A percentile compares a stretch with the other conserved stretches of the same genome.
These are phyloP conservation scores for Typha latifolia DNA, from an alignment of 176 grass and related monocot species.

Conservation along the genomic window DNA sequence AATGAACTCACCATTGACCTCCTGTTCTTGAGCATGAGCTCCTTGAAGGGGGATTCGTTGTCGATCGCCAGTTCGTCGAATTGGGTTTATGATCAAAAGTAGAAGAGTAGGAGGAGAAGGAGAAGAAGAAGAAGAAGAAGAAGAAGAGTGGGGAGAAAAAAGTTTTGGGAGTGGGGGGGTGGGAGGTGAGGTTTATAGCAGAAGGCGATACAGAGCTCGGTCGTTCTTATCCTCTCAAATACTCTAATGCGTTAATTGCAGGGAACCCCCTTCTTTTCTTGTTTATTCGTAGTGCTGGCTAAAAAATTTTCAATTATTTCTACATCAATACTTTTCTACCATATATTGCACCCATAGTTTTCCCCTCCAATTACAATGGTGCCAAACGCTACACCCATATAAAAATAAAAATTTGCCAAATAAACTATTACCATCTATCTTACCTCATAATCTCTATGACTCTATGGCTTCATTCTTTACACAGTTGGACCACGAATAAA, in stretches of 20 bases:
- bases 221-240: slow-evolving; percentile 43
- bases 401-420: too few relatives aligned
- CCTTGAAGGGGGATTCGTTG: slow-evolving; percentile 32
- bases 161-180: not conserved
- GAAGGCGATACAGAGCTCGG: slow-evolving; percentile 7
- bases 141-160: not conserved
- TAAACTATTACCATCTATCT: too few relatives aligned
- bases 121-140: slow-evolving; percentile 10
- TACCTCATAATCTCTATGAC: too few relatives aligned
- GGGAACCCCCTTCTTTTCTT: slow-evolving; percentile 9
- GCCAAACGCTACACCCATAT: not conserved
- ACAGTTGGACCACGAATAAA: too few relatives aligned
- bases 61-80: slow-evolving; percentile 45
- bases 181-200: not conserved
- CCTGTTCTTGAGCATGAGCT: slow-evolving; percentile 33
- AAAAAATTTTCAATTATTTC: not conserved
- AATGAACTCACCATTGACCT: slow-evolving; percentile 26
- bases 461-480: too few relatives aligned
- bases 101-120: not conserved
- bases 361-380: not conserved
- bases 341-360: not conserved
- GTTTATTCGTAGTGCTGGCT: not conserved
- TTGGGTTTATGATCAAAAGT: not conserved
- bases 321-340: not conserved
- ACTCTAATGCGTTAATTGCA: slow-evolving; percentile 19